phyloP scores from a whole-genome alignment of 2,329 filamentous ascomycete species.

The Aschersonia sp. region DNA sequence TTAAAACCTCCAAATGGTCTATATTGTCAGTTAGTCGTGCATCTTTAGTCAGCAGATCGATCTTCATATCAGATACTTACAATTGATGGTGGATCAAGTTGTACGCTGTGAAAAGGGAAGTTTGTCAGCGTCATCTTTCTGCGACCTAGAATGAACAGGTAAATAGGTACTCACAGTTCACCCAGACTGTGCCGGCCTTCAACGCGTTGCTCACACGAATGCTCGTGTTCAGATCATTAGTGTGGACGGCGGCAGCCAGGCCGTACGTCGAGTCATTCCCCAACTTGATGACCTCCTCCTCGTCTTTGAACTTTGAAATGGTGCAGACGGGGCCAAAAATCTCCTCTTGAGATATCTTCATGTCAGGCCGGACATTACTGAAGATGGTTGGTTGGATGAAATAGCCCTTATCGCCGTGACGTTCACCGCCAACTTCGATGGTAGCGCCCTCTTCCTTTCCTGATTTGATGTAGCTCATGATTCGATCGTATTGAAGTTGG shows the following conservation, averaged over 20 bases:
- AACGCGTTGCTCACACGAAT: constrained; percentile 64
- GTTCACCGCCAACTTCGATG: constrained; percentile 38
- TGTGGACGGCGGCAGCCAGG: constrained; percentile 73
- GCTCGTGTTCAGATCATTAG: constrained; percentile 66
- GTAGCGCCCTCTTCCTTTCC: constrained; percentile 44
- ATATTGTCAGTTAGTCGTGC: constrained; percentile 15
- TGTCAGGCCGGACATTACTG: constrained; percentile 62
- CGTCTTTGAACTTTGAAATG: constrained; percentile 73
- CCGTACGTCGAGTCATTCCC: constrained; percentile 70
- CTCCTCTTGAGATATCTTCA: constrained; percentile 88
- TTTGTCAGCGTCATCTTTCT: background rate
- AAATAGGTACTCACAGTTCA: constrained; percentile 23
- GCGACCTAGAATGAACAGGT: too few species aligned
- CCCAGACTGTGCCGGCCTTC: constrained; percentile 53
- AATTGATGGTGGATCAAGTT: constrained; percentile 32
- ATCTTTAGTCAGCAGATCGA: background rate
- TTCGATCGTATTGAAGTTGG: constrained; percentile 73
- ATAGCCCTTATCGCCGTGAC: constrained; percentile 64
- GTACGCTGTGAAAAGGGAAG: constrained; percentile 25
- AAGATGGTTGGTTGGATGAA: constrained; percentile 91
- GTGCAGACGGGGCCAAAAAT: constrained; percentile 82
- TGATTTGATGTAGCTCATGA: constrained; percentile 68
- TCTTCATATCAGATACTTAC: background rate
- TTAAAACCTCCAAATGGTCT: constrained; percentile 63
- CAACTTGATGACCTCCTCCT: constrained; percentile 61